These are phyloP conservation scores for Lumnitzera racemosa DNA, from an alignment of 345 rosid genomes.

Conservation along the genomic window DNA sequence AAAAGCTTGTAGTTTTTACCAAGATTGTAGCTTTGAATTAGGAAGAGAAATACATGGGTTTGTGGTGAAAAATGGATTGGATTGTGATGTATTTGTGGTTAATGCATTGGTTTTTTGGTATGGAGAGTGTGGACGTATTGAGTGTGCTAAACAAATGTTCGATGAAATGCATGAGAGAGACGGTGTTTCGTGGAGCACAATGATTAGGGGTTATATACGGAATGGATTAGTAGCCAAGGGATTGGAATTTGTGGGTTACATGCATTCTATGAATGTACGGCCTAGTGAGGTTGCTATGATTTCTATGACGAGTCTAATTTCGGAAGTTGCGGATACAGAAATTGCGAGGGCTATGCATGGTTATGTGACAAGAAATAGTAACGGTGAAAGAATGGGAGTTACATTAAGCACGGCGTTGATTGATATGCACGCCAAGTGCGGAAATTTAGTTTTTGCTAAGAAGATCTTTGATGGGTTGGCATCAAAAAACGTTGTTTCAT, in stretches of 20 bases:
- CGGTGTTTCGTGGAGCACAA: constrained; percentile 47
- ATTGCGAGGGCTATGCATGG: constrained; percentile 33
- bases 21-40: constrained; percentile 12
- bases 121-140: constrained; percentile 21
- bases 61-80: constrained; percentile 25
- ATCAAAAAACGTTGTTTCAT: constrained; percentile 28
- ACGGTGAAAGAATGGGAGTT: constrained; percentile 20
- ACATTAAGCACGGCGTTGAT: constrained; percentile 31
- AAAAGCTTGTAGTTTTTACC: constrained; percentile 31
- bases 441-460: constrained; percentile 25
- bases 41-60: constrained; percentile 48
- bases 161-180: constrained; percentile 38
- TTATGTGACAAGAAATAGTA: constrained; percentile 29
- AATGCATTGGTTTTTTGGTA: constrained; percentile 40
- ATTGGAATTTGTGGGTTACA: constrained; percentile 21
- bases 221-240: constrained; percentile 21
- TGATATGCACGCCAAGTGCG: constrained; percentile 42
- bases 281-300: constrained; percentile 35
- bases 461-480: constrained; percentile 25
- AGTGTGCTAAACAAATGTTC: constrained; percentile 23
- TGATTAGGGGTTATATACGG: constrained; percentile 28
- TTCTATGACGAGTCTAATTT: constrained; percentile 22
- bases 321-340: constrained; percentile 14
- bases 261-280: constrained; percentile 19
- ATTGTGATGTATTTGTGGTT: constrained; percentile 26